Percentiles rank a stretch among this genome's conserved stretches.
Evolutionary conservation across 2,329 filamentous ascomycete genomes (phyloP).

Genomic region (Cyclaneusma minus): DNA sequence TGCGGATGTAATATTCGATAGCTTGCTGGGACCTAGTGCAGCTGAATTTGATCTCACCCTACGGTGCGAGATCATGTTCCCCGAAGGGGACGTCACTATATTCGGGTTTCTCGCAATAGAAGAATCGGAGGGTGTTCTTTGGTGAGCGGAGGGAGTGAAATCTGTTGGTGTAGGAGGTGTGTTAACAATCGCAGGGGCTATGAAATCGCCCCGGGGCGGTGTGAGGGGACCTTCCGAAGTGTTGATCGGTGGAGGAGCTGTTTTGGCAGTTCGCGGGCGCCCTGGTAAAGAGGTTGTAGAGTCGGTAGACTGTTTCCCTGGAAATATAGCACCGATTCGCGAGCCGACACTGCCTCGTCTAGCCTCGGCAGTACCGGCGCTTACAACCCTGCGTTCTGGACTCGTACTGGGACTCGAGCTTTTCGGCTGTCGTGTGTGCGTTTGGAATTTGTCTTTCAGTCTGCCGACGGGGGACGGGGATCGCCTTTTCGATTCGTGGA

Average conservation of each 20-base stretch:
- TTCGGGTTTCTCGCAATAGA: conserved; percentile 20
- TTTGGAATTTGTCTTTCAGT: conserved; percentile 55
- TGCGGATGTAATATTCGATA: conserved; percentile 59
- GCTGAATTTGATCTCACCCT: conserved; percentile 40
- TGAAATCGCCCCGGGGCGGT: conserved; percentile 13
- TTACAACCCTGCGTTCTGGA: conserved; percentile 22
- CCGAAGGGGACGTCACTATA: conserved; percentile 46
- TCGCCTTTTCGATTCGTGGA: conserved; percentile 32
- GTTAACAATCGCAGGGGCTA: conserved; percentile 41
- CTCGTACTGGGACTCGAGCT: conserved; percentile 27
- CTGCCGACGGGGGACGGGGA: conserved; percentile 56
- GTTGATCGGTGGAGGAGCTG: conserved; percentile 11
- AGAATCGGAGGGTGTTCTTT: conserved; percentile 13
- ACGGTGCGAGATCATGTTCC: conserved; percentile 62
- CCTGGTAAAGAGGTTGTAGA: conserved; percentile 14
- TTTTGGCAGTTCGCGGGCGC: conserved; percentile 12
- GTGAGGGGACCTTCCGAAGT: conserved; percentile 14
- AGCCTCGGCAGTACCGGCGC: conserved; percentile 8
- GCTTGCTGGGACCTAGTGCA: conserved; percentile 55
- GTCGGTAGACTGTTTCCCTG: conserved; percentile 9
- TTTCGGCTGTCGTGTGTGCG: conserved; percentile 26
- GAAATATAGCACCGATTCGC: conserved; percentile 15
- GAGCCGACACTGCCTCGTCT: conserved; percentile 15
- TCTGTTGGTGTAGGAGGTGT: conserved; percentile 51
- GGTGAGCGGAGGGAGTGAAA: conserved; percentile 11